Conservation (phyloP, 2,329 filamentous ascomycete genomes). For the Lachnellula arida region DNA sequence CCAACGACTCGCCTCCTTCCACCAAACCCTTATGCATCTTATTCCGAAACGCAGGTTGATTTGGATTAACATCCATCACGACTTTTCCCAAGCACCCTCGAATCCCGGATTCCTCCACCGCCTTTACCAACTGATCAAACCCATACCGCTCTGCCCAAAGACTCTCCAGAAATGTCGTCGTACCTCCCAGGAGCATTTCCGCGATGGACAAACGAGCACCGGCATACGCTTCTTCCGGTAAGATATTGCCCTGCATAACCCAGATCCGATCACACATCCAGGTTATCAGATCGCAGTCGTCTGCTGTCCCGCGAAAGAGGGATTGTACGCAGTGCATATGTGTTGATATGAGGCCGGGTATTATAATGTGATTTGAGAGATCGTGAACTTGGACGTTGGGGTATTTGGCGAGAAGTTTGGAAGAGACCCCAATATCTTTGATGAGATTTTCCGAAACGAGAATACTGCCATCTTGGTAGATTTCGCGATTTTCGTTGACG, state of each 20-base stretch:
- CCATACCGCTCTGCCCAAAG: constrained; percentile 5
- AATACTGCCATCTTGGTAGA: constrained; percentile 28
- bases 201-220: constrained; percentile 8
- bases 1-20: constrained; percentile 5
- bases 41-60: constrained; percentile 5
- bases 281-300: constrained; percentile 4
- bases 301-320: constrained; percentile 7
- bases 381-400: background rate
- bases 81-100: constrained; percentile 13
- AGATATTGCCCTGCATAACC: constrained; percentile 9
- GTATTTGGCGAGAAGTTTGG: constrained; percentile 1
- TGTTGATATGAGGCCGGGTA: constrained; percentile 2
- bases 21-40: constrained; percentile 11
- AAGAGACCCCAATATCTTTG: constrained; percentile 4
- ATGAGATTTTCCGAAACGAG: constrained; percentile 3
- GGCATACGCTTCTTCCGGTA: constrained; percentile 6
- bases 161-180: constrained; percentile 11
- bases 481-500: constrained; percentile 20
- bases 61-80: constrained; percentile 6
- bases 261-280: constrained; percentile 15
- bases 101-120: constrained; percentile 10
- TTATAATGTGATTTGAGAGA: constrained; percentile 1
- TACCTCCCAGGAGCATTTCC: constrained; percentile 10
- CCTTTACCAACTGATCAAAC: constrained; percentile 3
- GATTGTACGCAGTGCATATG: constrained; percentile 7